Evolutionary conservation across 192 early-diverging fungal species (phyloP).

Genomic region (Haplosporangium gracile): DNA sequence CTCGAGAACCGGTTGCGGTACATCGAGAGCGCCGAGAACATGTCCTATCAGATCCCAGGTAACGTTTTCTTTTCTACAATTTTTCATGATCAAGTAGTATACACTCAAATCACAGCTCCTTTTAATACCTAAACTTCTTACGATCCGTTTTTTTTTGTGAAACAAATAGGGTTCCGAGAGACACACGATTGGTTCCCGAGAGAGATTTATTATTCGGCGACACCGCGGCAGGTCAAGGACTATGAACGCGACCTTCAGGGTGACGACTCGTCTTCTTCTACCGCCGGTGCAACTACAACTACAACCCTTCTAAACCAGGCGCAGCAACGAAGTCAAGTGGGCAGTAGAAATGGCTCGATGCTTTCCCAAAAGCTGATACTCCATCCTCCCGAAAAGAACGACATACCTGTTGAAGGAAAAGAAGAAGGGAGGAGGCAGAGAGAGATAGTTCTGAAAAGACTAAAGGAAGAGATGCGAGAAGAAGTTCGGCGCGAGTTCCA

Average conservation of each 20-base stretch:
- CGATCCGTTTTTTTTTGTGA: not conserved
- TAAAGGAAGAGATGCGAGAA: slow-evolving; percentile 1
- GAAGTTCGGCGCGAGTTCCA: not conserved
- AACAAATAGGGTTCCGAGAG: slow-evolving; percentile 21
- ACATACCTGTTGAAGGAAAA: not conserved
- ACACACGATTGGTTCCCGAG: slow-evolving; percentile 20
- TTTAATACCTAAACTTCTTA: too few relatives aligned
- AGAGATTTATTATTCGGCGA: slow-evolving; percentile 25
- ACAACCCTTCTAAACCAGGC: not conserved
- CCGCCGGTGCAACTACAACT: not conserved
- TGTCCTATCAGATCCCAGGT: slow-evolving; percentile 25
- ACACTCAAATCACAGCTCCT: too few relatives aligned
- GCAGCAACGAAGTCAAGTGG: not conserved
- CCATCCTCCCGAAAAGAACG: not conserved
- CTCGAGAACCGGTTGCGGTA: slow-evolving; percentile 27
- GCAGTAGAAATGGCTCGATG: not conserved
- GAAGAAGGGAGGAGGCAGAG: not conserved
- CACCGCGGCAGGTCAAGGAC: slow-evolving; percentile 11
- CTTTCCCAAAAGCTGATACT: not conserved
- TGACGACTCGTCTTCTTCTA: not conserved
- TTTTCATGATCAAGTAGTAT: not conserved
- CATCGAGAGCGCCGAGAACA: slow-evolving; percentile 29
- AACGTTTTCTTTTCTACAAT: not conserved
- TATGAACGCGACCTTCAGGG: not conserved
- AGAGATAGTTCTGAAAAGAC: not conserved